These are phyloP conservation scores for Trichoderma sp. DNA, from an alignment of 2,329 filamentous ascomycete genomes.

Conservation along the genomic window DNA sequence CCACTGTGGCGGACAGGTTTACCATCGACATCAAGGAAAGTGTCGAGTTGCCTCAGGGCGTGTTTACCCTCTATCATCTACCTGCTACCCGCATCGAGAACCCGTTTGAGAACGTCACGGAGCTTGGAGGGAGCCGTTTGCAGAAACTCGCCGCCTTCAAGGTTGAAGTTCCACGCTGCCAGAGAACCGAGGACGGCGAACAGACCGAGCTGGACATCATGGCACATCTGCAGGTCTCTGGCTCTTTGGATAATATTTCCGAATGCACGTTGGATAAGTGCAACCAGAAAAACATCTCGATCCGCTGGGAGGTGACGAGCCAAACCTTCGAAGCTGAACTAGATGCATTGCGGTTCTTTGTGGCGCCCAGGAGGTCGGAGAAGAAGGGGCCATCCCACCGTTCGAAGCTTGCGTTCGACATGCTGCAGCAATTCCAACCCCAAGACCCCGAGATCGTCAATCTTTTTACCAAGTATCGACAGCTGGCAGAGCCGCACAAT, in stretches of 20 bases:
- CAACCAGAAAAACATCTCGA: conserved; percentile 33
- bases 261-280: conserved; percentile 30
- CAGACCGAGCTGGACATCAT: conserved; percentile 53
- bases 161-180: conserved; percentile 40
- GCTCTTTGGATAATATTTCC: conserved; percentile 38
- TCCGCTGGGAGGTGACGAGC: conserved; percentile 36
- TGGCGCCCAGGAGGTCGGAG: conserved; percentile 30
- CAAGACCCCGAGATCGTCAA: conserved; percentile 30
- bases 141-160: conserved; percentile 40
- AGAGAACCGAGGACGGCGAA: conserved; percentile 32
- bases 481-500: conserved; percentile 38
- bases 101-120: conserved; percentile 36
- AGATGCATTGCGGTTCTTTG: conserved; percentile 37
- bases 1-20: conserved; percentile 37
- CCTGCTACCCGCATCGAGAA: conserved; percentile 37
- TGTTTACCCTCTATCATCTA: conserved; percentile 36
- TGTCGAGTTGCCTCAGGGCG: conserved; percentile 32
- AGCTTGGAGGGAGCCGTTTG: conserved; percentile 4
- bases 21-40: conserved; percentile 35
- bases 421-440: conserved; percentile 39
- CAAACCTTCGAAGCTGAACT: conserved; percentile 42
- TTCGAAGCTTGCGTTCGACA: conserved; percentile 38
- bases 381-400: conserved; percentile 31
- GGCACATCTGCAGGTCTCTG: conserved; percentile 65
- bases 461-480: conserved; percentile 41